Percentiles rank a stretch among this genome's conserved stretches.
These are phyloP conservation scores for Leishmania aethiopica DNA, from an alignment of 208 protist genomes.

Conservation along the genomic window DNA sequence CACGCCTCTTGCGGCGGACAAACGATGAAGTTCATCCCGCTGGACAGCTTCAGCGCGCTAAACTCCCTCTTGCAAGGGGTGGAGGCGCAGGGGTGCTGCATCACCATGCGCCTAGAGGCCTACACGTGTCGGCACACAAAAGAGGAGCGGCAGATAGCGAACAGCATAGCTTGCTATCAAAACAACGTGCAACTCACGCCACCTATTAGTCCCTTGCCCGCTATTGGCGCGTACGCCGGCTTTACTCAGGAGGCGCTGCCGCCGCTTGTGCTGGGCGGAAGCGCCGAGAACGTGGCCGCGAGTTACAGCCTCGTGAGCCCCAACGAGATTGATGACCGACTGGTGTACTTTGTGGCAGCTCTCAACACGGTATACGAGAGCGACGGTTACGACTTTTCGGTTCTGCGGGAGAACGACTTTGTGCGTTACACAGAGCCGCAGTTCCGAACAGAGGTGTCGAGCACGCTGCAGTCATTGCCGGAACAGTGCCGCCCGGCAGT, in stretches of 20 bases:
- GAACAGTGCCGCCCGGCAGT: slow-evolving; percentile 55
- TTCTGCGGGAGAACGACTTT: slow-evolving; percentile 72
- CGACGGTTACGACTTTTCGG: slow-evolving; percentile 84
- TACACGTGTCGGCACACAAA: slow-evolving; percentile 81
- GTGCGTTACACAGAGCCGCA: slow-evolving; percentile 46
- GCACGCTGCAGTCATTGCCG: slow-evolving; percentile 46
- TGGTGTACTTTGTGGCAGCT: slow-evolving; percentile 72
- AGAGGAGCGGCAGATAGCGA: slow-evolving; percentile 61
- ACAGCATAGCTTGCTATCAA: slow-evolving; percentile 51
- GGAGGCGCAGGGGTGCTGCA: slow-evolving; percentile 67
- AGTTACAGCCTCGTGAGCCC: slow-evolving; percentile 25
- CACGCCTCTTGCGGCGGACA: not conserved
- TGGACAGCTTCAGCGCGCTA: slow-evolving; percentile 68
- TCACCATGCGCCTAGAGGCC: slow-evolving; percentile 70
- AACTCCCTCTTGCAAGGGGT: slow-evolving; percentile 76
- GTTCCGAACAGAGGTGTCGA: slow-evolving; percentile 49
- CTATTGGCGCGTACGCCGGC: slow-evolving; percentile 9
- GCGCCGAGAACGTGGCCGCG: not conserved
- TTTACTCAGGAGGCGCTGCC: slow-evolving; percentile 34
- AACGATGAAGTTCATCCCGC: slow-evolving; percentile 78
- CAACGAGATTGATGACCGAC: slow-evolving; percentile 60
- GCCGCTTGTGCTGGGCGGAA: slow-evolving; percentile 19
- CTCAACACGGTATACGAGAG: slow-evolving; percentile 72
- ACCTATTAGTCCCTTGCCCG: slow-evolving; percentile 34
- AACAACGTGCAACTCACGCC: slow-evolving; percentile 59